These are phyloP conservation scores for Cyclotella cryptica DNA, from an alignment of 108 stramenopile species.

Conservation along the genomic window DNA sequence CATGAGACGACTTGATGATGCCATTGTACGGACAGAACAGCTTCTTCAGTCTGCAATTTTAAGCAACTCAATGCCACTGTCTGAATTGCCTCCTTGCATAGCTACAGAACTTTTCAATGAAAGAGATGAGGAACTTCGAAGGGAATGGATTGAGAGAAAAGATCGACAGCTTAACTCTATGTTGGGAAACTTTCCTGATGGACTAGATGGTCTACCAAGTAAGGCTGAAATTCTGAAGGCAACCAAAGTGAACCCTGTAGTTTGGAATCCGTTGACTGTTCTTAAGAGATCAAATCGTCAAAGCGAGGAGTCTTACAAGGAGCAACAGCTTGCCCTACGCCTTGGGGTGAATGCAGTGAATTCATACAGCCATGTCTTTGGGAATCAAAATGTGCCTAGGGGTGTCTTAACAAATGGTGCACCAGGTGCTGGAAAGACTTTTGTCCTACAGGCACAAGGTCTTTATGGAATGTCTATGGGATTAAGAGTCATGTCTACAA, in stretches of 20 bases:
- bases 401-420: too few relatives aligned
- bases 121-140: neutral
- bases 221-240: neutral
- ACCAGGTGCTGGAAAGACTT: too few relatives aligned
- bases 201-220: neutral
- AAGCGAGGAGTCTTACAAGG: slow-evolving; percentile 15
- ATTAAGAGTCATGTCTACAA: slow-evolving; percentile 22
- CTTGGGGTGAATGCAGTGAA: neutral
- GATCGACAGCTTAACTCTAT: slow-evolving; percentile 1
- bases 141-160: slow-evolving; percentile 3
- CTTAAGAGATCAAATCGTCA: neutral
- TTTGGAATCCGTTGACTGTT: slow-evolving; percentile 10
- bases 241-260: neutral
- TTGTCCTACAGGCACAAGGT: neutral
- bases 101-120: neutral
- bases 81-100: slow-evolving; percentile 25
- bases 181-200: neutral
- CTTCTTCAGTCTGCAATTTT: slow-evolving; percentile 3
- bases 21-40: neutral
- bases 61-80: slow-evolving; percentile 19
- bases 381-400: neutral
- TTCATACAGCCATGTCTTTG: neutral
- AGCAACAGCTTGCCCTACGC: too few relatives aligned
- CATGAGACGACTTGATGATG: neutral
- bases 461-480: slow-evolving; percentile 28